Conservation (phyloP, 2,329 filamentous ascomycete genomes). For the Alternaria brassicae region DNA sequence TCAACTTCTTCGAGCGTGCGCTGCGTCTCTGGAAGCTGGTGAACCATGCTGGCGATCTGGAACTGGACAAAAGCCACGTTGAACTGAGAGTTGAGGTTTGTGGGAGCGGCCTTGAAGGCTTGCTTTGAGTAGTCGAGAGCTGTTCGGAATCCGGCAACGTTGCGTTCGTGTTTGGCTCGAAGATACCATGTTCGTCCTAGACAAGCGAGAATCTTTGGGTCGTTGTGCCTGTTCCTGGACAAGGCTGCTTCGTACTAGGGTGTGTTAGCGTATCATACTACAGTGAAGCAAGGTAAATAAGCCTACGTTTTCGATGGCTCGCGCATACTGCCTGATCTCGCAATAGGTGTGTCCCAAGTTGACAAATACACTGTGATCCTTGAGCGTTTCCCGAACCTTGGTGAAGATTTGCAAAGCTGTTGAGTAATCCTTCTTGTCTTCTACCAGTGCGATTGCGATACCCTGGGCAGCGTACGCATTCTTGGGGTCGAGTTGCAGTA, state of each 20-base stretch:
- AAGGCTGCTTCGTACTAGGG: slow-evolving; percentile 81
- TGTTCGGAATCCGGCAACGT: slow-evolving; percentile 67
- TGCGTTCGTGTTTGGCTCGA: slow-evolving; percentile 74
- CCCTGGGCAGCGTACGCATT: slow-evolving; percentile 98
- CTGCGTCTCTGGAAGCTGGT: slow-evolving; percentile 75
- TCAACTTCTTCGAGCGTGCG: slow-evolving; percentile 82
- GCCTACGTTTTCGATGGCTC: slow-evolving; percentile 81
- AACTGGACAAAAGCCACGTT: slow-evolving; percentile 98
- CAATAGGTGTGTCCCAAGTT: slow-evolving; percentile 94
- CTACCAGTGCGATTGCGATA: slow-evolving; percentile 89
- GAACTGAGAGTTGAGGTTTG: slow-evolving; percentile 92
- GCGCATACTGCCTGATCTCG: slow-evolving; percentile 86
- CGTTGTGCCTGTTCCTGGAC: slow-evolving; percentile 77
- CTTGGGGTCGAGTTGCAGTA: slow-evolving; percentile 88
- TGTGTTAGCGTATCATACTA: slow-evolving; percentile 17
- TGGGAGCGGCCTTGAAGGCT: slow-evolving; percentile 79
- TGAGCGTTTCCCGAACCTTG: slow-evolving; percentile 88
- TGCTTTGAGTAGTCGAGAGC: slow-evolving; percentile 69
- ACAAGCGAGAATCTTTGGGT: slow-evolving; percentile 82
- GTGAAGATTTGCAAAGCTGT: slow-evolving; percentile 85
- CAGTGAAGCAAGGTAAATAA: not conserved
- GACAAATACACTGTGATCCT: slow-evolving; percentile 85
- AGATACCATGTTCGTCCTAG: slow-evolving; percentile 87
- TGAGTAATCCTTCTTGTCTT: slow-evolving; percentile 90
- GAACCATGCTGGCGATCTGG: slow-evolving; percentile 84